Conservation (phyloP, 163 green algal genomes). For the Coccomyxa subellipsoidea region DNA sequence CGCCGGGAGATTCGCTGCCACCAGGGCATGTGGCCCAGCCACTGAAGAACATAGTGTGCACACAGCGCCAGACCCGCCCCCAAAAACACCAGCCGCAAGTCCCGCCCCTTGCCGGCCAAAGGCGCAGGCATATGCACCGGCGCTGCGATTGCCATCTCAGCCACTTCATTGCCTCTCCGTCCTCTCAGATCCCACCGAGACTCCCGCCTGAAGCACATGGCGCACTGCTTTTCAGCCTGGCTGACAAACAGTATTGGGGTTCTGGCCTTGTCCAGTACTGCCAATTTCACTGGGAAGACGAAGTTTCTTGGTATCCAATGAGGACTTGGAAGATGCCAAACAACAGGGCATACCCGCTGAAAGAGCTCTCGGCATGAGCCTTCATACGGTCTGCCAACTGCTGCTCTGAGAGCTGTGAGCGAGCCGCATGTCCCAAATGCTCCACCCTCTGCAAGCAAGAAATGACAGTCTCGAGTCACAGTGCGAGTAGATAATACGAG, state of each 20-base stretch:
- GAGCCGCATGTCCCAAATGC: background rate
- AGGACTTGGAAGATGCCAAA: no score
- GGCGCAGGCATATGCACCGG: background rate
- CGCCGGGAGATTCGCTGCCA: slow-evolving; percentile 29
- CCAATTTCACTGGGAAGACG: no score
- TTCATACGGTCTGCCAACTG: background rate
- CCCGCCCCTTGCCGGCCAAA: background rate
- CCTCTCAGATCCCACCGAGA: background rate
- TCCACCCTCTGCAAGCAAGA: background rate
- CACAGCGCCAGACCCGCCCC: slow-evolving; percentile 31
- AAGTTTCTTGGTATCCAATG: no score
- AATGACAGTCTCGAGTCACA: no score
- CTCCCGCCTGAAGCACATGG: background rate
- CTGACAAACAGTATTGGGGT: background rate
- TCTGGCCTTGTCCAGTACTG: no score
- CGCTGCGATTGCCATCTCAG: background rate
- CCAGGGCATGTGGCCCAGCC: slow-evolving; percentile 34
- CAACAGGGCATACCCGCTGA: background rate
- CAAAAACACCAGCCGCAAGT: slow-evolving; percentile 23
- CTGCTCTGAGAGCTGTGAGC: background rate
- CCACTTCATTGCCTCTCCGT: background rate
- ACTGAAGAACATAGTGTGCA: slow-evolving; percentile 30
- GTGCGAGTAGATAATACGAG: no score
- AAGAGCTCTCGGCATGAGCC: background rate
- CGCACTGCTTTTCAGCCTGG: background rate